These are phyloP conservation scores for Penicillium sp. DNA, from an alignment of 2,329 filamentous ascomycete species.

Conservation along the genomic window DNA sequence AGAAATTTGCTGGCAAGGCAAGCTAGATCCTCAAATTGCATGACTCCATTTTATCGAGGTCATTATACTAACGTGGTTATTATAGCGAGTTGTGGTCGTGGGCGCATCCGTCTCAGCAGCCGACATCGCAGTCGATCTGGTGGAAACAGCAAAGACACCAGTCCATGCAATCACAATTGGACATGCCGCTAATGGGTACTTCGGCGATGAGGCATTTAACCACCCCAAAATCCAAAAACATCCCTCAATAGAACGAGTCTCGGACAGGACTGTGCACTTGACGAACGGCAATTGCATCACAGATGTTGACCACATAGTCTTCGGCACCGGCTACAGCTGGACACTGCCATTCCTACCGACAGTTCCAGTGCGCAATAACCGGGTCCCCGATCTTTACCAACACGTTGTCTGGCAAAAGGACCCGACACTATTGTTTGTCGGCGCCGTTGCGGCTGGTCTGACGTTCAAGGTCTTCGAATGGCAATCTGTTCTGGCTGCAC, in stretches of 20 bases:
- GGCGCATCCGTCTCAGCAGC: slow-evolving; percentile 1
- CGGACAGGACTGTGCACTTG: not conserved
- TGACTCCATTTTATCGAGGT: not conserved
- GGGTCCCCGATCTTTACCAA: not conserved
- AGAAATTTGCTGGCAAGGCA: not conserved
- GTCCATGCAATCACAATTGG: not conserved
- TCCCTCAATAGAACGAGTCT: not conserved
- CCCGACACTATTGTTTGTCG: not conserved
- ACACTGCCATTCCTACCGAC: not conserved
- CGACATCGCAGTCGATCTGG: not conserved
- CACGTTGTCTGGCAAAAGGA: slow-evolving; percentile 1
- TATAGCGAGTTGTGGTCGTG: not conserved
- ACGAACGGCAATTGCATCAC: not conserved
- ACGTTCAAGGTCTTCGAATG: not conserved
- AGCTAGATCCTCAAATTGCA: not conserved
- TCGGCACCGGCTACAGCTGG: slow-evolving; percentile 1
- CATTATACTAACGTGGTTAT: not conserved
- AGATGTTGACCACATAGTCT: not conserved
- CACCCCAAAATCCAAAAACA: not conserved
- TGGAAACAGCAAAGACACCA: not conserved
- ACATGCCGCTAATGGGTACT: not conserved
- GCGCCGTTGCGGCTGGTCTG: not conserved
- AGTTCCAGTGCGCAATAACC: not conserved
- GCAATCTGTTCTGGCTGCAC: not conserved
- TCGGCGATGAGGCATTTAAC: not conserved